Percentiles rank a stretch among this genome's conserved stretches.
These are phyloP conservation scores for Ormosia semicastrata DNA, from an alignment of 306 rosid genomes.

Conservation along the genomic window DNA sequence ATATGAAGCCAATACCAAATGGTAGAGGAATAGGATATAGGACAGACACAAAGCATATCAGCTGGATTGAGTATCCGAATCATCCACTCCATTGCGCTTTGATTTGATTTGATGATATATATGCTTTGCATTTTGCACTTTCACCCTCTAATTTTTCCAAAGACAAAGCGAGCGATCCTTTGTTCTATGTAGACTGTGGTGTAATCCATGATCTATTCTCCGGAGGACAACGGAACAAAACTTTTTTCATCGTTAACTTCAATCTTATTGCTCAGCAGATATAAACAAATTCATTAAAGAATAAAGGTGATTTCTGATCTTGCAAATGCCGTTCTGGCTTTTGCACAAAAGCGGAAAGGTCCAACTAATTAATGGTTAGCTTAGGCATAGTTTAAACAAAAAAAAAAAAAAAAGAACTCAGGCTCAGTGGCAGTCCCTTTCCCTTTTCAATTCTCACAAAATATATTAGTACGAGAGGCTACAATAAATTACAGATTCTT, in stretches of 20 bases:
- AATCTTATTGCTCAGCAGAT: not conserved
- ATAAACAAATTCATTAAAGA: not conserved
- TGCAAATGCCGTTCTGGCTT: not conserved
- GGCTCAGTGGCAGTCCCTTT: too few relatives aligned
- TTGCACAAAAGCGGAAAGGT: not conserved
- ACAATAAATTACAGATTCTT: too few relatives aligned
- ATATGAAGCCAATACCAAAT: not conserved
- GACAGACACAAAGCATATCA: slow-evolving; percentile 8
- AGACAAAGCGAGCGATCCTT: not conserved
- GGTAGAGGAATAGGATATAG: not conserved
- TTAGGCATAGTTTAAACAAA: not conserved
- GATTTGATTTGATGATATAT: not conserved
- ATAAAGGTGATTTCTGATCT: not conserved
- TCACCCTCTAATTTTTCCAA: slow-evolving; percentile 6
- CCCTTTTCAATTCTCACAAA: too few relatives aligned
- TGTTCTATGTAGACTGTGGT: not conserved
- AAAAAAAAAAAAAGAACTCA: too few relatives aligned
- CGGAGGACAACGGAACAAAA: not conserved
- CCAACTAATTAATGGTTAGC: not conserved
- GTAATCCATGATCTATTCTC: not conserved
- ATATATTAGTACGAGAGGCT: not conserved
- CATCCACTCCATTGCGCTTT: slow-evolving; percentile 20
- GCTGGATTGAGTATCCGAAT: slow-evolving; percentile 22
- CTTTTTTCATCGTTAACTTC: not conserved
- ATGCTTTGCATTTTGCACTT: not conserved